Base-by-base conservation (phyloP, 108 stramenopile genomes). In the Fistulifera pelliculosa region DNA sequence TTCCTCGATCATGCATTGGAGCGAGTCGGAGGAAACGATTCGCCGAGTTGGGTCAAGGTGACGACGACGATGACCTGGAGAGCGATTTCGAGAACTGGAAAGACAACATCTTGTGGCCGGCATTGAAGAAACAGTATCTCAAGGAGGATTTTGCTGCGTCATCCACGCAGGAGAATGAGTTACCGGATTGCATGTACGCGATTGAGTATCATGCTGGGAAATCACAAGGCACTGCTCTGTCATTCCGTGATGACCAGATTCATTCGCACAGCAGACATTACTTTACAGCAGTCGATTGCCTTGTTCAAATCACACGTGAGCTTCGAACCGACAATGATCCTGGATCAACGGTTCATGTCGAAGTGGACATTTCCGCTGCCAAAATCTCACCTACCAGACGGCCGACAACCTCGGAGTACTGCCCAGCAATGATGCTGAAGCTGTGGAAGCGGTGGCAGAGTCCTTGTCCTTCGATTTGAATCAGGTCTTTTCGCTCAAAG, bases 71-170 rank as follows among this genome's bases (percentile, higher is more conserved):
- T 38, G 85, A 94, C 60, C 60, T 99, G 44, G 97, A 99, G 75
- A 91, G 80, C 0, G 98, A 99, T 61, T 98, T 97, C 51, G 98
- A 97, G 62, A 77, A 51, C 1, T 99, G 98, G 98, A 96, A 88
- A 61, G 93, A 95, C 25, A 49, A 40, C 5, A 43, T 59, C 0
- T 53, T 99, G 40, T 95, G 94, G 90, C 64, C 75, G 8, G 41
- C 74, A 12, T 38, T 97, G 41, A 67, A 59, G 38, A 60, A 77
- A 25, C 47, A 58, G 31, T 83, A 79, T 53, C 47, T 74, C 25
- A 58, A 61, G 27, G 61, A 61, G 24, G 60, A 54, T 5, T 61
- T 17, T 3, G 52, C n/a, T 16, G 31, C 17, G 24, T 19, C 41
- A 47, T n/a, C 58, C 31, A n/a, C 49, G 44, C 13, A 26, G 13